Conservation (phyloP, 2,329 filamentous ascomycete genomes). For the Atkinsonella hypoxylon region DNA sequence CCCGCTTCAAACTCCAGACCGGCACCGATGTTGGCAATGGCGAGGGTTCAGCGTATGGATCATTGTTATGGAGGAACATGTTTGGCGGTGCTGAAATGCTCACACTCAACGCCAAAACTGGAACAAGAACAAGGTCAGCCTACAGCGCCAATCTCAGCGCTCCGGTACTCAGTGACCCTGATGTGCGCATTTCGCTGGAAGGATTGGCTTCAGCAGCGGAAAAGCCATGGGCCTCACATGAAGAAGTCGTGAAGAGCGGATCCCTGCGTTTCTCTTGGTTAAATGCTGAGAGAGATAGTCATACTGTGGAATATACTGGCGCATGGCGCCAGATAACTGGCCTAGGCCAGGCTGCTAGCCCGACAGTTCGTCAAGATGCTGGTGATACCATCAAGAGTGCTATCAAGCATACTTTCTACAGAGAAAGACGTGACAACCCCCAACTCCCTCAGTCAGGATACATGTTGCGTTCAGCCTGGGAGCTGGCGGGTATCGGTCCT, state of each 20-base stretch:
- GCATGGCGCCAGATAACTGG: conserved; percentile 84
- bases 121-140: conserved; percentile 80
- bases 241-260: conserved; percentile 73
- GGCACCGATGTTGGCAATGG: conserved; percentile 90
- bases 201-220: conserved; percentile 72
- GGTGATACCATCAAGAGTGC: conserved; percentile 87
- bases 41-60: conserved; percentile 87
- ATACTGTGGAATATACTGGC: conserved; percentile 70
- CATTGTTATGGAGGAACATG: conserved; percentile 78
- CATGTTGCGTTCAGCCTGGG: conserved; percentile 62
- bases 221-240: conserved; percentile 89
- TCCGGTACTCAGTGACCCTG: conserved; percentile 73
- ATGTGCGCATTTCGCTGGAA: conserved; percentile 67
- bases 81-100: conserved; percentile 89
- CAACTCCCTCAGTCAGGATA: conserved; percentile 77
- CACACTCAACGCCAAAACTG: conserved; percentile 74
- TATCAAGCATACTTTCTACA: conserved; percentile 67
- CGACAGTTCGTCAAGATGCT: conserved; percentile 71
- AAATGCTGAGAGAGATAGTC: conserved; percentile 49
- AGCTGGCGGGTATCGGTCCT: conserved; percentile 78
- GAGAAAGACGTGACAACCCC: conserved; percentile 72
- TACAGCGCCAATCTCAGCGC: conserved; percentile 80
- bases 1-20: conserved; percentile 78
- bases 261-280: conserved; percentile 68
- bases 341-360: conserved; percentile 62